Evolutionary conservation across 106 monocot genomes (phyloP), one percentile per base, ranked within the genome.

Genomic region (Agapanthus africanus): DNA sequence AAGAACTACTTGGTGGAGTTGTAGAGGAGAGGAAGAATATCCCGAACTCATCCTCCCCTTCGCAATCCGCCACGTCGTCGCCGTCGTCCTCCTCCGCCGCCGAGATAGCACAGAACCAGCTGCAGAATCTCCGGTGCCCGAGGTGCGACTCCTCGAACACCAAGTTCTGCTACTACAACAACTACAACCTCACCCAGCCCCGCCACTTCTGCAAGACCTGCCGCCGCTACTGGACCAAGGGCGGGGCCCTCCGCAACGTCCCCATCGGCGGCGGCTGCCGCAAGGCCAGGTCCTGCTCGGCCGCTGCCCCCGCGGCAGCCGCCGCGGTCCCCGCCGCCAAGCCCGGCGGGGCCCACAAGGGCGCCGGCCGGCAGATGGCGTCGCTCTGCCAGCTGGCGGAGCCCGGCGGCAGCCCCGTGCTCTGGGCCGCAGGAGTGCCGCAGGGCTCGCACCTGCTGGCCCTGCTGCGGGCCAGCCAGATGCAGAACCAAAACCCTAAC

Each of bases 161-260:
- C 77, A 82, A 82, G 49, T 82, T 82, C 73, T 82, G 81, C 65
- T 82, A 82, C 81, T 82, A 82, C 77, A 82, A 82, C 81, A 82
- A 82, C 81, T 82, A 82, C 70, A 82, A 82, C 77, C 81, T 82
- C 42, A 82, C 81, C 47, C 81, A 82, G 72, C 81, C 81, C 7
- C 77, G 81, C 65, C 81, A 82, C 73, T 82, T 82, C 73, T 82
- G 81, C 73, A 82, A 82, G 73, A 82, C 81, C 54, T 82, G 81
- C 81, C 77, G 81, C 69, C 76, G 81, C n/a, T 82, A 82, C 77
- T 82, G 81, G 81, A 82, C 81, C 69, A 82, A 82, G 47, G 81
- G 81, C 25, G 81, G 81, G 30, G 81, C 81, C 46, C 77, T 82
- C 46, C 81, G 81, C 65, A 82, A 82, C 73, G 81, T 82, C 63